These are phyloP conservation scores for Ustilago curta DNA, from an alignment of 1,284 basidiomycete species.

Conservation along the genomic window DNA sequence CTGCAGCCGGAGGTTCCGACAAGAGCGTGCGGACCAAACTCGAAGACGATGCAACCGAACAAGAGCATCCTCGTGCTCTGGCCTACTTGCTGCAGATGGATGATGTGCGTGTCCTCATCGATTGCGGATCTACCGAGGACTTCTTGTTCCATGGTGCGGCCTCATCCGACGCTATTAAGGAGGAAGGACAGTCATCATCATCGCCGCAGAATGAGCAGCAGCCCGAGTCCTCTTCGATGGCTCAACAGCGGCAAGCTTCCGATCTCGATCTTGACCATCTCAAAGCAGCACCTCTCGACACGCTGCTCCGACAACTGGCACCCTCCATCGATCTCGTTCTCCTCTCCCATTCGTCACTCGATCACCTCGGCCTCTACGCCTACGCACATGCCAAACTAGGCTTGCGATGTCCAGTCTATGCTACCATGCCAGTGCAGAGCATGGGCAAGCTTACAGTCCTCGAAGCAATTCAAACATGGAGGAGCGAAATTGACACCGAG, in stretches of 20 bases:
- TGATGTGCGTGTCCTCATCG: conserved; percentile 90
- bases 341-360: conserved; percentile 90
- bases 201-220: conserved; percentile 1
- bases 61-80: conserved; percentile 62
- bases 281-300: conserved; percentile 44
- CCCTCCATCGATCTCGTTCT: conserved; percentile 85
- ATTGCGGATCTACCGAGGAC: conserved; percentile 77
- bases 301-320: conserved; percentile 70
- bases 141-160: conserved; percentile 49
- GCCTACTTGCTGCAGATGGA: conserved; percentile 90
- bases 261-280: conserved; percentile 35
- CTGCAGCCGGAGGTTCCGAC: conserved; percentile 11
- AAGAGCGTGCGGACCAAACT: conserved; percentile 39
- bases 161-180: background rate
- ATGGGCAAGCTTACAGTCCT: conserved; percentile 86
- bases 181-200: conserved; percentile 1
- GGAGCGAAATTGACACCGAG: conserved; percentile 61
- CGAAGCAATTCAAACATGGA: conserved; percentile 60
- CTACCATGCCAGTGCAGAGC: conserved; percentile 93
- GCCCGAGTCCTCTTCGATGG: conserved; percentile 45
- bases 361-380: conserved; percentile 88
- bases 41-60: conserved; percentile 28
- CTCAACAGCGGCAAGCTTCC: conserved; percentile 36
- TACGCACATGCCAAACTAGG: conserved; percentile 90
- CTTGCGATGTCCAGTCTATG: conserved; percentile 91